Conservation (phyloP, 2,329 filamentous ascomycete genomes). For the Penicillium sp. region DNA sequence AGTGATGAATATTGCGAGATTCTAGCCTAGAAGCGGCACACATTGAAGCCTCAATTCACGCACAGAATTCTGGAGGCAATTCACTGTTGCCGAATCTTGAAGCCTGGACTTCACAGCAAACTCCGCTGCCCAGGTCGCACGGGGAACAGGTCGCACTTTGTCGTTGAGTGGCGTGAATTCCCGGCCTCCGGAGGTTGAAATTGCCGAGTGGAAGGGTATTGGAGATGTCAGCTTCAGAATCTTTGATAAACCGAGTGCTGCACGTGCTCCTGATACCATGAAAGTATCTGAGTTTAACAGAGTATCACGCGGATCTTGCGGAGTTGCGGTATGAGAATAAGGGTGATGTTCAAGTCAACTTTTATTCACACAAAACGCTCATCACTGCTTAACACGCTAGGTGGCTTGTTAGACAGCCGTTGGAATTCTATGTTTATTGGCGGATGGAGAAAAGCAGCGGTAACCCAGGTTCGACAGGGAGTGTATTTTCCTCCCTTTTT, state of each 20-base stretch:
- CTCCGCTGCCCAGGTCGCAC: constrained; percentile 44
- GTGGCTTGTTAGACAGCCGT: constrained; percentile 53
- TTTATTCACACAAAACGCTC: constrained; percentile 57
- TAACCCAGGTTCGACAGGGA: constrained; percentile 18
- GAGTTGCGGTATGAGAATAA: constrained; percentile 58
- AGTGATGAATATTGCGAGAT: constrained; percentile 51
- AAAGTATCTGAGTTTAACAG: constrained; percentile 49
- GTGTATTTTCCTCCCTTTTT: constrained; percentile 10
- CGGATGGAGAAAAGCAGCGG: constrained; percentile 33
- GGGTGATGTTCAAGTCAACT: constrained; percentile 56
- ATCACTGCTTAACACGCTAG: constrained; percentile 57
- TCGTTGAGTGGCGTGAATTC: constrained; percentile 60
- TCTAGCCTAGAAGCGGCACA: constrained; percentile 55
- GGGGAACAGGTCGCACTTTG: constrained; percentile 62
- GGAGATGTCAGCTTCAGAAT: constrained; percentile 38
- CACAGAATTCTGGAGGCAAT: constrained; percentile 56
- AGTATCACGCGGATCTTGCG: constrained; percentile 56
- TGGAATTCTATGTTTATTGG: constrained; percentile 38
- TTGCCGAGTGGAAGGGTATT: constrained; percentile 65
- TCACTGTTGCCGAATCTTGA: constrained; percentile 44
- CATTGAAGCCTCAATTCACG: constrained; percentile 44
- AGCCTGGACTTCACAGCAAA: constrained; percentile 46
- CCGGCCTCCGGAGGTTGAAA: constrained; percentile 64
- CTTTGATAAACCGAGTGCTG: constrained; percentile 48
- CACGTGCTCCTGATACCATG: constrained; percentile 52